Conservation (phyloP, 179 eudicot species). For the Silene coronaria region DNA sequence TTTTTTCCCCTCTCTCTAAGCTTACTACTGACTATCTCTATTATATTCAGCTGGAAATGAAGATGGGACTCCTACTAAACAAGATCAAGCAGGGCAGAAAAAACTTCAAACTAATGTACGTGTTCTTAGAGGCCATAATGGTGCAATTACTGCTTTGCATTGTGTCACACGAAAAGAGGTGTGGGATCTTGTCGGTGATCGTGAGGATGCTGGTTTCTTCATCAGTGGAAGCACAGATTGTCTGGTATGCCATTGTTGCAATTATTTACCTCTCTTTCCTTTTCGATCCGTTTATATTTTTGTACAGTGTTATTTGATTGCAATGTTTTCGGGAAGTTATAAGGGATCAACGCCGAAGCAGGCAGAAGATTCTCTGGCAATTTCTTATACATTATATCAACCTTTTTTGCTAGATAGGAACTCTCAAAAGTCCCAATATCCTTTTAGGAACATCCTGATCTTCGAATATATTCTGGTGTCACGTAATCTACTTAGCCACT, state of each 20-base stretch:
- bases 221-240: constrained; percentile 99
- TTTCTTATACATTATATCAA: no score
- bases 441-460: background rate
- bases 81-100: constrained; percentile 64
- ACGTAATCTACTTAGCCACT: background rate
- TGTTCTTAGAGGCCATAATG: constrained; percentile 83
- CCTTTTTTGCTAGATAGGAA: background rate
- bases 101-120: constrained; percentile 76
- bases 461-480: background rate
- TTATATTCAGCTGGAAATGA: constrained; percentile 45
- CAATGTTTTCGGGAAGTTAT: background rate
- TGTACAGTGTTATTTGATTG: background rate
- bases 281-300: background rate
- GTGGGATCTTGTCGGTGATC: constrained; percentile 98
- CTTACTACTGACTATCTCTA: constrained; percentile 5
- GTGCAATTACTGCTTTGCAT: constrained; percentile 90
- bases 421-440: background rate
- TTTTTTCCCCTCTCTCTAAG: background rate
- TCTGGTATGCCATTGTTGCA: constrained; percentile 40
- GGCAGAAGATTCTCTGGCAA: background rate
- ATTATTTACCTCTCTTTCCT: background rate
- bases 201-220: constrained; percentile 98
- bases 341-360: background rate
- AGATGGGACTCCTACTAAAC: constrained; percentile 40
- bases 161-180: constrained; percentile 97